These are phyloP conservation scores for Hymenoscyphus salicellus DNA, from an alignment of 2,329 filamentous ascomycete genomes.

Conservation along the genomic window DNA sequence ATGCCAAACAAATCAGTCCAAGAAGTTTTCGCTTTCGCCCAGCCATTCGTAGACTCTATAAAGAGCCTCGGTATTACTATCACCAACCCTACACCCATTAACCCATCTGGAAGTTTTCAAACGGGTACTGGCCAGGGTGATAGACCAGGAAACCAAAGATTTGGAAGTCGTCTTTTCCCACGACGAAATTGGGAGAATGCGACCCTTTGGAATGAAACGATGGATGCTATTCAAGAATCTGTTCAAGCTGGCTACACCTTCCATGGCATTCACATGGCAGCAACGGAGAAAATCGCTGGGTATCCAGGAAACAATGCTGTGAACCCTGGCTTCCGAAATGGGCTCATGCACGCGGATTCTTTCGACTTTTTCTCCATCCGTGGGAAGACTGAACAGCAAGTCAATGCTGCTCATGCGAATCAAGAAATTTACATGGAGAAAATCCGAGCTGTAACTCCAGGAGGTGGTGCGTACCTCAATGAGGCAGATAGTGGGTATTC, in stretches of 20 bases:
- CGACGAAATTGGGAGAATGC: conserved; percentile 38
- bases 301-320: conserved; percentile 18
- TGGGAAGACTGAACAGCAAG: conserved; percentile 46
- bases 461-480: conserved; percentile 46
- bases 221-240: conserved; percentile 34
- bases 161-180: conserved; percentile 43
- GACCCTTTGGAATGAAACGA: conserved; percentile 25
- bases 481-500: no score
- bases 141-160: conserved; percentile 22
- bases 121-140: conserved; percentile 39
- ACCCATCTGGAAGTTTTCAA: conserved; percentile 36
- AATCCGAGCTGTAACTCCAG: conserved; percentile 19
- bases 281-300: conserved; percentile 9
- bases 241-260: conserved; percentile 38
- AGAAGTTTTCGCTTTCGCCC: neutral
- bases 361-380: conserved; percentile 36
- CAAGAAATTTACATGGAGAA: conserved; percentile 17
- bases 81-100: conserved; percentile 1
- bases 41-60: conserved; percentile 20
- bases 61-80: conserved; percentile 28
- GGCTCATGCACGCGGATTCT: conserved; percentile 18
- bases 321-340: conserved; percentile 22
- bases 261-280: conserved; percentile 24
- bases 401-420: conserved; percentile 13
- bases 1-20: conserved; percentile 14